Conservation (phyloP, 2,329 filamentous ascomycete species). For the Phialophora macrospora region DNA sequence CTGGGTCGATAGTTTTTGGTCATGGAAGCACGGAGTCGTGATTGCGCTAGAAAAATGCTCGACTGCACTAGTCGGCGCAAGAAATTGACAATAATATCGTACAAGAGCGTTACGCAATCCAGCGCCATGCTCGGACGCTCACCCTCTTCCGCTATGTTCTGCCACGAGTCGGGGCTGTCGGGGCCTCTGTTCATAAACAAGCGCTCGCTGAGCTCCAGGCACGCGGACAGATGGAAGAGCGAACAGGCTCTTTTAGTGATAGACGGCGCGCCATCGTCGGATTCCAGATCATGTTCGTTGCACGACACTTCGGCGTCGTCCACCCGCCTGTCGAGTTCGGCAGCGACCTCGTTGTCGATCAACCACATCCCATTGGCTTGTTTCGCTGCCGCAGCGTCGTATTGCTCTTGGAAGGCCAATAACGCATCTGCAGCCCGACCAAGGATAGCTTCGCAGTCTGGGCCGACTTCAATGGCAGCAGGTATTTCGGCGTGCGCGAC, state of each 20-base stretch:
- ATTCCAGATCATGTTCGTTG: slow-evolving; percentile 16
- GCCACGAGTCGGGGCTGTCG: slow-evolving; percentile 70
- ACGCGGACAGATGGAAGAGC: slow-evolving; percentile 64
- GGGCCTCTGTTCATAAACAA: slow-evolving; percentile 74
- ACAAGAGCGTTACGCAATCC: slow-evolving; percentile 77
- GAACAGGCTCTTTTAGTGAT: slow-evolving; percentile 30
- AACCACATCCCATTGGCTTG: slow-evolving; percentile 60
- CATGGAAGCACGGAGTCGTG: slow-evolving; percentile 63
- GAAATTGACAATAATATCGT: slow-evolving; percentile 68
- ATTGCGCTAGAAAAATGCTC: slow-evolving; percentile 71
- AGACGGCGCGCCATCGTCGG: neutral
- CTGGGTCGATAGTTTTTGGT: slow-evolving; percentile 42
- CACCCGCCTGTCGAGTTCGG: slow-evolving; percentile 23
- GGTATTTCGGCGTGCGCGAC: slow-evolving; percentile 64
- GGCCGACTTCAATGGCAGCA: slow-evolving; percentile 73
- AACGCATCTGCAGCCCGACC: slow-evolving; percentile 72
- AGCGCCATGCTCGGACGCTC: slow-evolving; percentile 72
- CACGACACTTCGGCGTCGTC: slow-evolving; percentile 10
- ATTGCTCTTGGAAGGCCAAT: slow-evolving; percentile 65
- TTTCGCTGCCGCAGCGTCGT: slow-evolving; percentile 67
- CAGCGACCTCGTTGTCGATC: slow-evolving; percentile 52
- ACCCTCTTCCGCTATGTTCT: slow-evolving; percentile 56
- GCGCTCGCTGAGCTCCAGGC: slow-evolving; percentile 67
- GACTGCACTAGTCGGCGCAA: slow-evolving; percentile 73
- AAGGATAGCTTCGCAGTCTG: slow-evolving; percentile 67